Percentiles rank a stretch among this genome's conserved stretches.
Evolutionary conservation across 306 rosid species (phyloP).

Genomic region (Prunus armeniaca): DNA sequence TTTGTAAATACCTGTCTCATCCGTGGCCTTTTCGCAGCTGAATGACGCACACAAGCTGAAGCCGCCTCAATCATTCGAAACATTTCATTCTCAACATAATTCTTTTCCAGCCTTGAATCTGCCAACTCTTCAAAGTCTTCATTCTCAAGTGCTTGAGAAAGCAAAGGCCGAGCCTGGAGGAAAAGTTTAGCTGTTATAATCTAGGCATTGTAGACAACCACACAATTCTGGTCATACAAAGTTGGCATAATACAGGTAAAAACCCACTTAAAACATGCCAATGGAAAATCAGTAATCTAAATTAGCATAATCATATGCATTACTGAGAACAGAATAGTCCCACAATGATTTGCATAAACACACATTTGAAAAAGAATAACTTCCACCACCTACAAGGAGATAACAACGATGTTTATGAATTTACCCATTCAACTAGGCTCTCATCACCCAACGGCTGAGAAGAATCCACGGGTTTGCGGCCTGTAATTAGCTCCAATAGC

Average conservation of each 20-base stretch:
- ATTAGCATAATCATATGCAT: background rate
- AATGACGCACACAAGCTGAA: slow-evolving; percentile 90
- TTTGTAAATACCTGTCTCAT: slow-evolving; percentile 76
- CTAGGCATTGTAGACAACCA: background rate
- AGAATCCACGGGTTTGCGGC: slow-evolving; percentile 88
- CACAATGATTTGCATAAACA: background rate
- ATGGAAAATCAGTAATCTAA: background rate
- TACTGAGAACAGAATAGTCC: background rate
- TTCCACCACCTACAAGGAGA: background rate
- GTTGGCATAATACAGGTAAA: background rate
- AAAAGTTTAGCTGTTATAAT: slow-evolving; percentile 11
- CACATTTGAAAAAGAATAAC: background rate
- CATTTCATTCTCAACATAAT: slow-evolving; percentile 61
- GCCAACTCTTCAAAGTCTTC: slow-evolving; percentile 58
- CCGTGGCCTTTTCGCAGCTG: slow-evolving; percentile 69
- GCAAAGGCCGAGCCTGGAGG: slow-evolving; percentile 81
- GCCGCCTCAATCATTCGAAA: slow-evolving; percentile 92
- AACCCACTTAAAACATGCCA: background rate
- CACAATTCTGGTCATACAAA: background rate
- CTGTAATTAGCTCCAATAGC: slow-evolving; percentile 92
- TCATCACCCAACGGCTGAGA: slow-evolving; percentile 97
- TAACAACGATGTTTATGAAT: slow-evolving; percentile 10
- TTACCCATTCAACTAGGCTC: slow-evolving; percentile 98
- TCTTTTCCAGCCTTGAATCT: slow-evolving; percentile 71
- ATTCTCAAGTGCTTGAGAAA: slow-evolving; percentile 56